Conservation (phyloP, 805 yeast genomes). For the Candida ulmi region DNA sequence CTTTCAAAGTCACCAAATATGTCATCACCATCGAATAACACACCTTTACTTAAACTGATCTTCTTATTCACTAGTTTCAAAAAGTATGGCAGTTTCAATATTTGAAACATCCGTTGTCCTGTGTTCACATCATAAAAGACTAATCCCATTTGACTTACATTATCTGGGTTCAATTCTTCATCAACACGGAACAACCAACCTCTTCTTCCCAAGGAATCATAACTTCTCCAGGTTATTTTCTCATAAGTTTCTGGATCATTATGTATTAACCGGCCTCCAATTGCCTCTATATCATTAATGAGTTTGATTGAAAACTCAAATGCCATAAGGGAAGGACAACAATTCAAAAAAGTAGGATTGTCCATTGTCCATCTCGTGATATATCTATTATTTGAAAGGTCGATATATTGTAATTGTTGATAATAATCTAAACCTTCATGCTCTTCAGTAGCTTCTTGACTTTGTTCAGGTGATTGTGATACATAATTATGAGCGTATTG, state of each 20-base stretch:
- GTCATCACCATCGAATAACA: slow-evolving; percentile 30
- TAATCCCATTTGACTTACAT: slow-evolving; percentile 28
- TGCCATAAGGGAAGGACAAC: slow-evolving; percentile 47
- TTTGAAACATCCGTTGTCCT: slow-evolving; percentile 50
- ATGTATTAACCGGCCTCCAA: slow-evolving; percentile 21
- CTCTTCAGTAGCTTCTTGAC: slow-evolving; percentile 10
- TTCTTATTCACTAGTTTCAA: slow-evolving; percentile 34
- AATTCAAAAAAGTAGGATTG: slow-evolving; percentile 36
- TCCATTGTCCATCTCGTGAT: slow-evolving; percentile 58
- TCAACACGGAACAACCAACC: slow-evolving; percentile 67
- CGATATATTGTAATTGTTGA: slow-evolving; percentile 49
- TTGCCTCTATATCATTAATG: slow-evolving; percentile 39
- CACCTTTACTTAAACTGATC: slow-evolving; percentile 30
- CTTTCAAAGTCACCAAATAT: slow-evolving; percentile 38
- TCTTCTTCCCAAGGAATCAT: slow-evolving; percentile 56
- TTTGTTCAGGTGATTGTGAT: background rate
- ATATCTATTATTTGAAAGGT: slow-evolving; percentile 57
- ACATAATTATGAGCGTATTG: too few relatives aligned
- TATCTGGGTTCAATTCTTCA: slow-evolving; percentile 27
- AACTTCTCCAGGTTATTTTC: slow-evolving; percentile 24
- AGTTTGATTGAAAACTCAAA: slow-evolving; percentile 61
- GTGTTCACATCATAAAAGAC: slow-evolving; percentile 58
- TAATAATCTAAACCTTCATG: slow-evolving; percentile 8
- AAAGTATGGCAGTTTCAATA: slow-evolving; percentile 33
- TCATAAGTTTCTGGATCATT: slow-evolving; percentile 18